phyloP scores from a whole-genome alignment of 208 protist species.

The Trypanosomatidae sp. region DNA sequence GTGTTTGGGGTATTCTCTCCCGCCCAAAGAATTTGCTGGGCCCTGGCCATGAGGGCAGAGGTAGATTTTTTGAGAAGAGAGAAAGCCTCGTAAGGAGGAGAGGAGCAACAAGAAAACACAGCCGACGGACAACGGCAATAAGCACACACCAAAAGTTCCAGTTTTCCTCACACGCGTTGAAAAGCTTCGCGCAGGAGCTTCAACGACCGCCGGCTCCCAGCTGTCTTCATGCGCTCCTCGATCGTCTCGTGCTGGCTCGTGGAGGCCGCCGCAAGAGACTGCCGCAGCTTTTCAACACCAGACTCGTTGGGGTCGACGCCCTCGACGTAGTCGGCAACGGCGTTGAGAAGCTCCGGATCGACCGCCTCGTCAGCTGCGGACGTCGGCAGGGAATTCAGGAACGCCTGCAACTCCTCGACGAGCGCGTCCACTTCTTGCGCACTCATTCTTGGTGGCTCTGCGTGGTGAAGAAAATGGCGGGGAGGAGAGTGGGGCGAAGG shows the following conservation, averaged over 20 bases:
- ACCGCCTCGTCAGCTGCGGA: slow-evolving; percentile 1
- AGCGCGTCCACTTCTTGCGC: slow-evolving; percentile 5
- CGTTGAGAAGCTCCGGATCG: slow-evolving; percentile 19
- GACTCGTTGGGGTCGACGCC: slow-evolving; percentile 18
- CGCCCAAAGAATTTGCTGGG: too few species aligned
- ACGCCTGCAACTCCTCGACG: slow-evolving; percentile 4
- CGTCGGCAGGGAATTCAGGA: background rate
- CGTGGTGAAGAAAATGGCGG: too few species aligned
- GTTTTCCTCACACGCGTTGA: too few species aligned
- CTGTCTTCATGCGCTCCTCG: slow-evolving; percentile 18
- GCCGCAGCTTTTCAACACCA: slow-evolving; percentile 9
- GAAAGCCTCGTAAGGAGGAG: too few species aligned
- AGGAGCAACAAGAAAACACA: too few species aligned
- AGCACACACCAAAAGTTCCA: too few species aligned
- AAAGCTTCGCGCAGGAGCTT: slow-evolving; percentile 11
- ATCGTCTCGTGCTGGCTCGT: background rate
- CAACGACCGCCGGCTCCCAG: slow-evolving; percentile 17
- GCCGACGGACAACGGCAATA: too few species aligned
- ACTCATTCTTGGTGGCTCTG: too few species aligned
- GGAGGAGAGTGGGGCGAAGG: too few species aligned
- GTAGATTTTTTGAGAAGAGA: too few species aligned
- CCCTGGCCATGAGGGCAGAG: too few species aligned
- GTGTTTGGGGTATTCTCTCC: too few species aligned
- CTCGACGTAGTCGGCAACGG: slow-evolving; percentile 28
- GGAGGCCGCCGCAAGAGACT: slow-evolving; percentile 5